A percentile compares a stretch with the other conserved stretches of the same genome.
Conservation (phyloP, 148 eudicot species). For the Drosera capensis region DNA sequence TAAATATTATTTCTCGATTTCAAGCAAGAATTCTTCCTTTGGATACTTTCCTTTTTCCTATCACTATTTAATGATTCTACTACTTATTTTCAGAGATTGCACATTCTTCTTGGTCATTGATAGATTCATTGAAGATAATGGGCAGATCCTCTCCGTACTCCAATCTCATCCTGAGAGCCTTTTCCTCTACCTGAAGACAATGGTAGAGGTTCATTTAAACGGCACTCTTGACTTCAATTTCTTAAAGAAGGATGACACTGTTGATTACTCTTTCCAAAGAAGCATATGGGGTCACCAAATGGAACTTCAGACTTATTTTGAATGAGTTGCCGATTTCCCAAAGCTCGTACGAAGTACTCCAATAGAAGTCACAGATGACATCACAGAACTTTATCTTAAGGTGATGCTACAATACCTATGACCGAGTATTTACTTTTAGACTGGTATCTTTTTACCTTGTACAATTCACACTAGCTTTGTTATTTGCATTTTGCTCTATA, state of each 20-base stretch:
- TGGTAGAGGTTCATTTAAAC: constrained; percentile 66
- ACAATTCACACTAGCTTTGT: too few relatives aligned
- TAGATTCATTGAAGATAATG: constrained; percentile 40
- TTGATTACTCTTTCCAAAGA: constrained; percentile 21
- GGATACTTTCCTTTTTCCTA: neutral
- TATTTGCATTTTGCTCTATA: too few relatives aligned
- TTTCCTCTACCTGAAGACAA: constrained; percentile 79
- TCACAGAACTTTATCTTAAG: constrained; percentile 76
- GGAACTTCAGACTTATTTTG: constrained; percentile 34
- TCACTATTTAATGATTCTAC: constrained; percentile 1
- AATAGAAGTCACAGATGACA: constrained; percentile 61
- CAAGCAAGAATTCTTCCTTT: too few relatives aligned
- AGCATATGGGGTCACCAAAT: constrained; percentile 23
- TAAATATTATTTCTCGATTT: too few relatives aligned
- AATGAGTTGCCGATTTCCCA: constrained; percentile 41
- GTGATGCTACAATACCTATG: constrained; percentile 20
- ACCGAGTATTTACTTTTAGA: neutral
- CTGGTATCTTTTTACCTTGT: too few relatives aligned
- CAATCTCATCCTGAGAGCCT: constrained; percentile 61
- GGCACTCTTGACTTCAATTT: constrained; percentile 50
- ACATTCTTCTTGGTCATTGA: constrained; percentile 47
- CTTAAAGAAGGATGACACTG: constrained; percentile 19
- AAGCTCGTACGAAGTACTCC: constrained; percentile 45
- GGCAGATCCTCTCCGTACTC: constrained; percentile 39
- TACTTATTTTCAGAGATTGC: constrained; percentile 43